Evolutionary conservation across 106 monocot species (phyloP), one percentile per base, ranked within the genome.

Genomic region (Acorus calamus): DNA sequence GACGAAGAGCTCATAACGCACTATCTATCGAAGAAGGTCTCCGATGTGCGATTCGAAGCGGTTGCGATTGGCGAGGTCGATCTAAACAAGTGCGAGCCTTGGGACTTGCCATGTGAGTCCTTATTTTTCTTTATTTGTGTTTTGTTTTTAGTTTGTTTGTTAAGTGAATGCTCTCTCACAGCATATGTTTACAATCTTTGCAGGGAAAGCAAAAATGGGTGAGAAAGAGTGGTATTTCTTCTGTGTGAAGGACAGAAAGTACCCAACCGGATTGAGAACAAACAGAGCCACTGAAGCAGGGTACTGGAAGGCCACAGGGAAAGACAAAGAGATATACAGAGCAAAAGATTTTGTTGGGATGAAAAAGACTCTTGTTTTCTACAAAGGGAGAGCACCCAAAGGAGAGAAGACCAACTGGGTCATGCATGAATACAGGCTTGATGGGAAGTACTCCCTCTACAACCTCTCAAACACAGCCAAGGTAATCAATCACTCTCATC

Each of bases 331-430:
- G 71, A 82, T 92, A n/a, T 60, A 63, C 67, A 55, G 61, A 4
- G 74, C 61, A 28, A 72, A 55, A 45, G 59, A 46, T 46, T 73
- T 83, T 1, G 79, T 89, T 42, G 82, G 89, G 3, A 82, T 85
- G 82, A 89, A 89, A 73, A 89, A 89, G 66, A 86, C 89, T 55
- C 89, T 89, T n/a, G 89, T 89, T 43, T 89, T 89, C 77, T 89
- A 89, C 77, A 77, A 51, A 52, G 85, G 85, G 9, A 78, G 88
- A 50, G 88, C 88, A 2, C 81, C 88, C n/a, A 78, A 70, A 63
- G 85, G 89, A 4, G 72, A 74, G 72, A 86, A 89, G 70, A 75
- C 64, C 62, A 75, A 76, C 52, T 89, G 85, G 85, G 75, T 89
- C 61, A 85, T 89, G 86, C 89, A 89, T 47, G 89, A 89, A 52